Evolutionary conservation across 768 basidiomycete genomes (phyloP).

Genomic region (Suillus spraguei): DNA sequence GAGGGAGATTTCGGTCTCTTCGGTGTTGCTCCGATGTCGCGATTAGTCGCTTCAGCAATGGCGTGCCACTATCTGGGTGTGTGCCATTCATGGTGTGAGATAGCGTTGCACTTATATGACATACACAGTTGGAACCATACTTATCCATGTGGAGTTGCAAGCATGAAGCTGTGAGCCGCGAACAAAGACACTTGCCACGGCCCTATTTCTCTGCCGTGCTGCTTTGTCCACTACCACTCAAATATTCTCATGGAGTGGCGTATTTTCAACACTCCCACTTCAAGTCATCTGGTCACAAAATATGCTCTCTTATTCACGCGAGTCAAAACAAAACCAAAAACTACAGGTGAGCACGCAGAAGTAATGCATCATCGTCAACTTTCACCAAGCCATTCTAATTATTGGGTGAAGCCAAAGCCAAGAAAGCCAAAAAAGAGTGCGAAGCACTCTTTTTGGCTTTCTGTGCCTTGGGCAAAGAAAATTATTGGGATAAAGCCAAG

Average conservation of each 20-base stretch:
- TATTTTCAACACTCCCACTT: not conserved
- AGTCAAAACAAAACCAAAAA: not conserved
- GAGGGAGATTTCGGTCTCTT: not conserved
- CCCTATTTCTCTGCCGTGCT: not conserved
- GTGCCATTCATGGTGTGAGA: no score
- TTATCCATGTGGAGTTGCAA: not conserved
- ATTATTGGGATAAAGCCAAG: no score
- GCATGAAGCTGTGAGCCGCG: not conserved
- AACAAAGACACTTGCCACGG: constrained; percentile 2
- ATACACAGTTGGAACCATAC: not conserved
- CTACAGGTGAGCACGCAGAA: not conserved
- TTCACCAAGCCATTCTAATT: not conserved
- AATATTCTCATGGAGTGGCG: constrained; percentile 8
- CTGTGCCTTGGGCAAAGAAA: no score
- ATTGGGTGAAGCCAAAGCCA: no score
- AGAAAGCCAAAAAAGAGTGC: no score
- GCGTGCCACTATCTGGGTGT: no score
- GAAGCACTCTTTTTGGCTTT: no score
- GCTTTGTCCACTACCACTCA: constrained; percentile 6
- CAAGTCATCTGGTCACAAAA: not conserved
- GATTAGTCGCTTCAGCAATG: not conserved
- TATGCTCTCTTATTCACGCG: not conserved
- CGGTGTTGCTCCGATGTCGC: not conserved
- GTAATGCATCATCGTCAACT: not conserved
- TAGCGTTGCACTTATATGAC: not conserved